These are phyloP conservation scores for Malus hybrid DNA, from an alignment of 331 rosid species.

Conservation along the genomic window DNA sequence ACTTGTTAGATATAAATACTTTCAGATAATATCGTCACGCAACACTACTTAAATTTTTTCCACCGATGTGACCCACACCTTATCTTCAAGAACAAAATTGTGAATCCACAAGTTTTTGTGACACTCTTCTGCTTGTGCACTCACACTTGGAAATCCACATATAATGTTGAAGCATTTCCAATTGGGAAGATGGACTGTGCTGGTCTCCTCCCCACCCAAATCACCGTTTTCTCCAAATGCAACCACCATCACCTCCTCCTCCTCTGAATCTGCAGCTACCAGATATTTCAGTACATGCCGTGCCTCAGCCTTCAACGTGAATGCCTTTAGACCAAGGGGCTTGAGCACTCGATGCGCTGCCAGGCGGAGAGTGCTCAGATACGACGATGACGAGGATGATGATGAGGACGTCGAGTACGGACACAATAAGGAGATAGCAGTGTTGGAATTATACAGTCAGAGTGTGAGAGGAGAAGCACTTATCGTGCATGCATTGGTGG, in stretches of 20 bases:
- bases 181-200: neutral
- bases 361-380: constrained; percentile 48
- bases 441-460: constrained; percentile 64
- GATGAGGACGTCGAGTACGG: constrained; percentile 43
- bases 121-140: neutral
- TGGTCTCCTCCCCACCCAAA: neutral
- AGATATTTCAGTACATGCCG: neutral
- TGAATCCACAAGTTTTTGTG: neutral
- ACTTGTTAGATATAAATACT: too few species aligned
- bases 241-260: neutral
- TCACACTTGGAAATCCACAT: neutral
- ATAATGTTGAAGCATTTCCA: constrained; percentile 2
- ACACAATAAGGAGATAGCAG: constrained; percentile 50
- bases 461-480: constrained; percentile 58
- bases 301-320: neutral
- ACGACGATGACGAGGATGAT: constrained; percentile 26
- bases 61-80: neutral
- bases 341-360: constrained; percentile 8
- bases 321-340: constrained; percentile 1
- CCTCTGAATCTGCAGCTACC: neutral
- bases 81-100: neutral
- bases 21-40: neutral
- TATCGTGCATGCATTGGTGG: constrained; percentile 59
- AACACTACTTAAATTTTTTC: neutral
- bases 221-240: neutral